Base-by-base conservation (phyloP, 1,139 yeast genomes). In the Geotrichum cucujoidarum region DNA sequence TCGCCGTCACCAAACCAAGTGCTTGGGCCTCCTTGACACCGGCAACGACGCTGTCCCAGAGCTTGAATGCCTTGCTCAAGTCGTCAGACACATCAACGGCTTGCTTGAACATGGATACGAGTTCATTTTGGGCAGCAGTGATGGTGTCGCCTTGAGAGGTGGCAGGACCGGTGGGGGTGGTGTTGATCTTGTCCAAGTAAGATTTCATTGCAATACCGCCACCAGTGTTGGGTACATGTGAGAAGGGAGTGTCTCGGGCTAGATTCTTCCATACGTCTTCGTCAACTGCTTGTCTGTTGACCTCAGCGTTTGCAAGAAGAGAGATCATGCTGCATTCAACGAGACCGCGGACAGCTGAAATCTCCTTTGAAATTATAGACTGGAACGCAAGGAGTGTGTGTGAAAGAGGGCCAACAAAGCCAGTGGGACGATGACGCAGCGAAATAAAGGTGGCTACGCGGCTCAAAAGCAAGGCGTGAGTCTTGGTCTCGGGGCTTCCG, bases 371-470 rank as follows among this genome's bases (percentile, higher is more conserved):
- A 44, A 83, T 64, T 51, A 81, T 80, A 14, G 89, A 82, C 60
- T 92, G 76, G 62, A 83, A 85, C 38, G 77, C 73, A 48, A 83
- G 68, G 32, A 85, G 70, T 47, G 75, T 73, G 53, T 83, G 74
- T 21, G 86, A 83, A 38, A 84, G 70, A 4, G 92, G 90, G 0
- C 92, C 92, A 50, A 78, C 77, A 60, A 81, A 76, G 53, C 79
- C 80, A 31, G 77, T 74, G 4, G 84, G 81, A 21, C 66, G 70
- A 55, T 80, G 78, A 18, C 75, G 71, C 37, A 81, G 68, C 53
- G 72, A 73, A 51, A 77, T 74, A 40, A 82, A 69, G 1, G 83
- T 71, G 35, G 83, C 77, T 2, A 83, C 67, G 53, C 89, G 71
- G 2, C 87, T 73, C 25, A 84, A 64, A 43, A 83, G 62, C 11